Evolutionary conservation across 1,284 basidiomycete species (phyloP), one percentile per base, ranked within the genome.

Genomic region (Trametes hirsuta): DNA sequence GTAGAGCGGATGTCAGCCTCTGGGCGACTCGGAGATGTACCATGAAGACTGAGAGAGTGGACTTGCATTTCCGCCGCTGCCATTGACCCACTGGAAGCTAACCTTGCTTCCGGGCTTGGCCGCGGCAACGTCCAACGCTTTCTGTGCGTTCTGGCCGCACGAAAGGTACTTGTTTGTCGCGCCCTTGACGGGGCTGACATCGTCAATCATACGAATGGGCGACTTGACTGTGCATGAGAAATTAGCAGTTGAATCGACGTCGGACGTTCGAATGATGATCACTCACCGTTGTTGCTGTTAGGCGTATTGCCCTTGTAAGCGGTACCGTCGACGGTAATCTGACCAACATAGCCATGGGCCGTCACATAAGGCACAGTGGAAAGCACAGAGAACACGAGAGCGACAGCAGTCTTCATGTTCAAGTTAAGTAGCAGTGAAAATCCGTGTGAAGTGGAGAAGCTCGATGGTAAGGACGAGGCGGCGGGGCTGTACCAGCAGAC

Each of bases 261-360:
- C 58, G 81, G 85, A 83, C 57, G 87, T 76, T 2, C 12, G 35
- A n/a, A 2, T 12, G 11, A 40, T 1, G 25, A 21, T 15, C 4
- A 59, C 68, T 47, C 37, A 68, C 68, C 54, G 30, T 57, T 59
- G 40, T 74, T 53, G 21, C 76, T 77, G 58, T 74, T 75, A 42
- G 86, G 85, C 10, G 74, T 67, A 69, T 86, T 82, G 54, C 89
- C 88, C 42, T 68, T 61, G 76, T 79, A 90, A 6, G 66, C 63
- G 63, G 78, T 81, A 54, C 85, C 84, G 53, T 86, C 83, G 63
- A 89, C 81, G 52, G 75, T 75, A 50, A 91, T 72, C 45, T 74
- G 66, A 47, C 73, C 69, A 40, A 91, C 73, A 68, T 80, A 84
- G 18, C 89, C 88, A 63, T 91, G 89, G 3, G 84, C 86, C 18